Base-by-base conservation (phyloP, 2,329 filamentous ascomycete species). In the Hysterium pulicare region DNA sequence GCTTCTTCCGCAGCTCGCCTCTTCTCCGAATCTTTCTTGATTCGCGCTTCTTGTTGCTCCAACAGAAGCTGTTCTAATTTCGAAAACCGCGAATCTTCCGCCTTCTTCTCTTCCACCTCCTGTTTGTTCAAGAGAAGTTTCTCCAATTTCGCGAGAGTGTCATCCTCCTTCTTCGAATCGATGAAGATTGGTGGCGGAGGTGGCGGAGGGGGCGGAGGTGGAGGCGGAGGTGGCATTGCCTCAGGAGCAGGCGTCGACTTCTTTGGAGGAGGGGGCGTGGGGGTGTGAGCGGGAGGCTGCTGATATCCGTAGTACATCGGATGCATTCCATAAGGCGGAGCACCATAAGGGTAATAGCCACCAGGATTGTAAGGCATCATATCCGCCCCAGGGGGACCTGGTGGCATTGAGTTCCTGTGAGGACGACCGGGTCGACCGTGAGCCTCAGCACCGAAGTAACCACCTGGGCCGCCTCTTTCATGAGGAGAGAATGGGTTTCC, bases 401-500 rank as follows among this genome's bases (percentile, higher is more conserved):
- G 28, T 5, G 46, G 48, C 46, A 67, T 66, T 0, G 65, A 67
- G 41, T 61, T 61, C 42, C 61, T 61, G 44, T 67, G 59, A 19
- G 50, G 44, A 38, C 53, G 55, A 30, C 52, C 49, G 38, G 42
- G 38, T 13, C 50, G 53, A 24, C 47, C 51, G 15, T 30, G 44
- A 20, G 23, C 40, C 17, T 20, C 33, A 21, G 26, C 45, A 21
- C 45, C 47, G 38, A 72, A 72, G 52, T 71, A 73, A 48, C 66
- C 61, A 33, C 45, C 49, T 17, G 50, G 48, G 4, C 51, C 53
- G 19, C 35, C 51, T 13, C 44, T 51, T 17, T 50, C 46, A 15
- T 41, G 41, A 26, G 59, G 61, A 9, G 63, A 50, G 9, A 71
- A 71, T 1, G 69, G 69, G 44, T 70, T 71, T 5, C 49, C 47